Conservation (phyloP, 345 rosid genomes). For the Pistacia vera region DNA sequence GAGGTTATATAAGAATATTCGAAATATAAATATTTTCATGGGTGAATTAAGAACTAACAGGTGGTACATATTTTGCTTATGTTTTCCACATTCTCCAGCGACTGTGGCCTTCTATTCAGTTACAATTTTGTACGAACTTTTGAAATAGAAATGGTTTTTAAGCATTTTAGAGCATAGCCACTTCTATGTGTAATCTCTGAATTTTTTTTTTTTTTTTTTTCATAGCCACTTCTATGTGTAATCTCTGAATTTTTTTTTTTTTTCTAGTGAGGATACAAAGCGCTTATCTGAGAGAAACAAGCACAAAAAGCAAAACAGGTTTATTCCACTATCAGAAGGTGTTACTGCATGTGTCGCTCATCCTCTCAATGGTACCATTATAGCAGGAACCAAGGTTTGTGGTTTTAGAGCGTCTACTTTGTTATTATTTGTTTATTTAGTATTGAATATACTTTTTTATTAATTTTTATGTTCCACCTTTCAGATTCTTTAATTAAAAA, state of each 20-base stretch:
- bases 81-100: neutral
- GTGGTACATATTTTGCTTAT: neutral
- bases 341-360: slow-evolving; percentile 74
- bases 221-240: neutral
- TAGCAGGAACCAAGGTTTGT: slow-evolving; percentile 89
- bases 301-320: slow-evolving; percentile 54
- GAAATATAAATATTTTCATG: neutral
- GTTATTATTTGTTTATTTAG: neutral
- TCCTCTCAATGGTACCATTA: slow-evolving; percentile 69
- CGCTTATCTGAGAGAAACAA: slow-evolving; percentile 25
- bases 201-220: slow-evolving; percentile 3
- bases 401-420: slow-evolving; percentile 7
- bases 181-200: neutral
- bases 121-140: neutral
- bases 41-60: neutral
- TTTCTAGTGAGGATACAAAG: slow-evolving; percentile 46
- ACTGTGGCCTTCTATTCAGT: neutral
- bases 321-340: slow-evolving; percentile 69
- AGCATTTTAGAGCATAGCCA: neutral
- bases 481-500: neutral
- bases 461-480: neutral
- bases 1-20: neutral
- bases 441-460: neutral
- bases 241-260: slow-evolving; percentile 2
- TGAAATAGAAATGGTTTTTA: neutral